Evolutionary conservation across 1,284 basidiomycete genomes (phyloP).

Genomic region (Pholiota adiposa): DNA sequence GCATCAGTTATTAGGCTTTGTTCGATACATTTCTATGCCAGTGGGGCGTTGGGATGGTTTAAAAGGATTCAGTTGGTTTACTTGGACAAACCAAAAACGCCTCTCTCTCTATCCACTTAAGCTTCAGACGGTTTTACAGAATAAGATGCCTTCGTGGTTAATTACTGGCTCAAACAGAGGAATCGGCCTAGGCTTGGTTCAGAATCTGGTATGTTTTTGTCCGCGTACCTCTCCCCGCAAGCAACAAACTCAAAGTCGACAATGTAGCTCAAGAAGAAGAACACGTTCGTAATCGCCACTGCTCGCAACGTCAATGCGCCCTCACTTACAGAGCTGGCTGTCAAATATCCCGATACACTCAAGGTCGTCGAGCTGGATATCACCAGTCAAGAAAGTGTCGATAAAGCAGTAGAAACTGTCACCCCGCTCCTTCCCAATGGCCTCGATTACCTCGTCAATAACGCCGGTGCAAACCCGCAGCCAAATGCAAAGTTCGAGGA

Average conservation of each 20-base stretch:
- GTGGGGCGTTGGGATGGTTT: background rate
- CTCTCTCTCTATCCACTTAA: background rate
- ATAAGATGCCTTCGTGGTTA: slow-evolving; percentile 25
- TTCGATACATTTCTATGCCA: slow-evolving; percentile 10
- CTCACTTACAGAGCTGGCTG: slow-evolving; percentile 16
- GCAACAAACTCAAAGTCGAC: no score
- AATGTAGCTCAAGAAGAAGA: slow-evolving; percentile 13
- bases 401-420: slow-evolving; percentile 18
- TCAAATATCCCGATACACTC: slow-evolving; percentile 15
- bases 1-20: background rate
- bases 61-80: background rate
- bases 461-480: slow-evolving; percentile 24
- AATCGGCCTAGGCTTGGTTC: slow-evolving; percentile 23
- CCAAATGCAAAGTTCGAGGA: slow-evolving; percentile 24
- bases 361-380: slow-evolving; percentile 20
- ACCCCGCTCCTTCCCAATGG: slow-evolving; percentile 24
- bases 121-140: background rate
- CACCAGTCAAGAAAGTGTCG: slow-evolving; percentile 19
- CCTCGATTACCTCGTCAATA: slow-evolving; percentile 27
- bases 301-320: slow-evolving; percentile 17
- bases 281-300: slow-evolving; percentile 27
- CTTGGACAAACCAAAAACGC: background rate
- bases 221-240: no score
- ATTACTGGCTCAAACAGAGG: slow-evolving; percentile 28
- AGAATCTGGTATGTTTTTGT: slow-evolving; percentile 17